Evolutionary conservation across 192 early-diverging fungal species (phyloP).

Genomic region (Podila epigama): DNA sequence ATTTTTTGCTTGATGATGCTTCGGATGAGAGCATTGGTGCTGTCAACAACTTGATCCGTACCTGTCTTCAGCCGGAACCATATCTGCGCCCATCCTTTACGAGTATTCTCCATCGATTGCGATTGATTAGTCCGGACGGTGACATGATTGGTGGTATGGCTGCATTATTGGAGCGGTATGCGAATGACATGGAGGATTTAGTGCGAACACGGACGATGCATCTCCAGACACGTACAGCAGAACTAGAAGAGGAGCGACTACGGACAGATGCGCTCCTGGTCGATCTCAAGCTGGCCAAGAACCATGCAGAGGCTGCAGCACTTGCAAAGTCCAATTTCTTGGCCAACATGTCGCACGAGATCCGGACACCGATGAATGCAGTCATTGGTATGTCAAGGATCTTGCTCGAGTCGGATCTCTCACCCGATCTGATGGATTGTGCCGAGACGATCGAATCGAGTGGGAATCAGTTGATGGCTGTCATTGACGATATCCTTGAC

Average conservation of each 20-base stretch:
- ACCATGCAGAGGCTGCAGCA: constrained; percentile 56
- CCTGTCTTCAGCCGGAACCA: constrained; percentile 32
- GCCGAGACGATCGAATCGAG: constrained; percentile 53
- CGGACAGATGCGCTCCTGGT: constrained; percentile 40
- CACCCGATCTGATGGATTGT: constrained; percentile 72
- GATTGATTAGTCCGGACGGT: constrained; percentile 40
- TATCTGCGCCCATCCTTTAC: constrained; percentile 22
- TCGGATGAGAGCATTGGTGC: constrained; percentile 42
- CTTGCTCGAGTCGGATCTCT: constrained; percentile 74
- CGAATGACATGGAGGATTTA: constrained; percentile 55
- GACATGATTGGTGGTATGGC: constrained; percentile 56
- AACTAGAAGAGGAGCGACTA: constrained; percentile 51
- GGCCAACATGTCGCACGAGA: constrained; percentile 81
- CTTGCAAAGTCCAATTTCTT: constrained; percentile 66
- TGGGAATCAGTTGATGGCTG: constrained; percentile 50
- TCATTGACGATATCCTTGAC: constrained; percentile 84
- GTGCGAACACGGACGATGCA: constrained; percentile 49
- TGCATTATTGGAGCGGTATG: constrained; percentile 51
- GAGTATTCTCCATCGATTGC: constrained; percentile 26
- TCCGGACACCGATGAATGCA: constrained; percentile 76
- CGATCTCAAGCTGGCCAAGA: constrained; percentile 53
- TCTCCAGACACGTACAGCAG: constrained; percentile 50
- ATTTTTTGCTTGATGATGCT: constrained; percentile 40
- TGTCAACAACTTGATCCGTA: constrained; percentile 46
- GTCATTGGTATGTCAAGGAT: constrained; percentile 75